Percentiles rank a stretch among this genome's conserved stretches.
These are phyloP conservation scores for Starmerella vaccinii DNA, from an alignment of 805 yeast genomes.

Conservation along the genomic window DNA sequence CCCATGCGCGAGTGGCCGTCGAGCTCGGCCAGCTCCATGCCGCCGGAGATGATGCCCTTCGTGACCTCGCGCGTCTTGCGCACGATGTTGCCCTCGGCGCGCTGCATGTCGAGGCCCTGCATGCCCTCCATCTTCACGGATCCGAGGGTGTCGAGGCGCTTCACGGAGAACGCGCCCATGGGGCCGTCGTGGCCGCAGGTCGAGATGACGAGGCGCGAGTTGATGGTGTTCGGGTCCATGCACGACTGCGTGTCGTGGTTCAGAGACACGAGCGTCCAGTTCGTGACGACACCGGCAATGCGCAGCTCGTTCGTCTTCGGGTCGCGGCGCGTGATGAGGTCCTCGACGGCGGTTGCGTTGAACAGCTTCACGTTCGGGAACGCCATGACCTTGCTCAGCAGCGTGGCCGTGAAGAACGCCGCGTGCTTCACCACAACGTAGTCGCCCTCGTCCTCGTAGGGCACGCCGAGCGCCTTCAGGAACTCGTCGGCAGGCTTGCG, in stretches of 20 bases:
- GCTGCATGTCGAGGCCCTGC: constrained; percentile 73
- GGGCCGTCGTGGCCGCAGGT: constrained; percentile 80
- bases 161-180: constrained; percentile 69
- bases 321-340: constrained; percentile 60
- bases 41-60: constrained; percentile 56
- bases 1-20: constrained; percentile 78
- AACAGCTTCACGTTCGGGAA: constrained; percentile 68
- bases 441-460: constrained; percentile 70
- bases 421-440: constrained; percentile 75
- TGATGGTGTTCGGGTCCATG: constrained; percentile 76
- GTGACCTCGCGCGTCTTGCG: constrained; percentile 55
- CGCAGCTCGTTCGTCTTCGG: constrained; percentile 46
- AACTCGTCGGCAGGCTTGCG: constrained; percentile 70
- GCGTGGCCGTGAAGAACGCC: constrained; percentile 62
- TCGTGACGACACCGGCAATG: constrained; percentile 71
- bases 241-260: constrained; percentile 69
- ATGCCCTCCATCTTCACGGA: constrained; percentile 49
- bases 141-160: constrained; percentile 50
- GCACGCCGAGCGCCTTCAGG: constrained; percentile 51
- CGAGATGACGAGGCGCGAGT: constrained; percentile 51
- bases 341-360: constrained; percentile 75
- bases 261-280: constrained; percentile 70
- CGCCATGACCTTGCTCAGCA: constrained; percentile 55
- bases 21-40: constrained; percentile 71
- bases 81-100: constrained; percentile 66